Percentiles rank a stretch among this genome's conserved stretches.
phyloP scores from a whole-genome alignment of 805 yeast species.

The Candida patagonica region DNA sequence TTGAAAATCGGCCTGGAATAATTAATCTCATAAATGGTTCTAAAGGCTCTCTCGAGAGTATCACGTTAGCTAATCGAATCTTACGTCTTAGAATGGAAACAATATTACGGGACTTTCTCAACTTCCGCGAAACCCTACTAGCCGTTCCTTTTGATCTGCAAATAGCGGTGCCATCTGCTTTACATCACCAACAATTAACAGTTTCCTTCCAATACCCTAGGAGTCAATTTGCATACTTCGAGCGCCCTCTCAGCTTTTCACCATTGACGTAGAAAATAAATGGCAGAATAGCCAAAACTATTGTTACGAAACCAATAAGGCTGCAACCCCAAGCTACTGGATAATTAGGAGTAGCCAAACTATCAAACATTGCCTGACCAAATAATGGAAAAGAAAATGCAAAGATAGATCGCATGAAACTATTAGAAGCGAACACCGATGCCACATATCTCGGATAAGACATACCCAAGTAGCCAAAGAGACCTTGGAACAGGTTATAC shows the following conservation, averaged over 20 bases:
- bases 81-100: no score
- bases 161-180: no score
- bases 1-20: no score
- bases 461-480: conserved; percentile 40
- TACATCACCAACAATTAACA: no score
- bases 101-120: no score
- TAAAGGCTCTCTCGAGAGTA: no score
- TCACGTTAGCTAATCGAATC: no score
- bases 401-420: conserved; percentile 39
- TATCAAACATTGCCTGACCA: conserved; percentile 48
- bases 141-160: no score
- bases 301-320: conserved; percentile 37
- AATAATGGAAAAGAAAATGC: conserved; percentile 60
- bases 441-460: conserved; percentile 43
- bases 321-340: conserved; percentile 58
- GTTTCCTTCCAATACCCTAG: no score
- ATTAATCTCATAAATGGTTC: no score
- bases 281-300: conserved; percentile 40
- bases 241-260: conserved; percentile 27
- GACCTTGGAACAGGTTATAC: conserved; percentile 40
- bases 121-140: no score
- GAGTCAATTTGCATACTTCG: conserved; percentile 25
- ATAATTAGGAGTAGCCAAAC: conserved; percentile 31
- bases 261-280: conserved; percentile 31
- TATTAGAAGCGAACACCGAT: conserved; percentile 52